These are phyloP conservation scores for Curvularia sp. DNA, from an alignment of 2,329 filamentous ascomycete genomes.

Conservation along the genomic window DNA sequence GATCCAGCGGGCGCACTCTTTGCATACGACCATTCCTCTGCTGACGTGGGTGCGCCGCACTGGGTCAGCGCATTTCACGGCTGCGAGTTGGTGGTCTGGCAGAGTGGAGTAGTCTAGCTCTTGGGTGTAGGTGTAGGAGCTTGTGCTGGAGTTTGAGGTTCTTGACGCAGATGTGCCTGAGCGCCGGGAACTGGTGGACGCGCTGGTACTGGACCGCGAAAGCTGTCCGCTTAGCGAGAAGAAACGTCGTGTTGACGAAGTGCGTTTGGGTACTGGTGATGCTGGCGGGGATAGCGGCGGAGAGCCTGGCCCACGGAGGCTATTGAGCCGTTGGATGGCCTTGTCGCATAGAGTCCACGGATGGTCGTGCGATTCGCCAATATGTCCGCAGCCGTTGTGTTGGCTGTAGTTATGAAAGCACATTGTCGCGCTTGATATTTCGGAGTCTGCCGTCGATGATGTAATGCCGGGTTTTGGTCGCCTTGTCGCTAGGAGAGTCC, in stretches of 20 bases:
- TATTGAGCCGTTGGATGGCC: slow-evolving; percentile 33
- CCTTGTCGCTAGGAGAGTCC: slow-evolving; percentile 3
- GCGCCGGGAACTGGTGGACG: slow-evolving; percentile 28
- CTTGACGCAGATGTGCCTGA: slow-evolving; percentile 19
- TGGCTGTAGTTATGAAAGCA: slow-evolving; percentile 47
- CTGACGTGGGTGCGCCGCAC: slow-evolving; percentile 34
- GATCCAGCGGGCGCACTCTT: slow-evolving; percentile 38
- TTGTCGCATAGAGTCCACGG: slow-evolving; percentile 41
- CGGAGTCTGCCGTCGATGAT: slow-evolving; percentile 13
- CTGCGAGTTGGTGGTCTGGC: slow-evolving; percentile 38
- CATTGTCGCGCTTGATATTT: slow-evolving; percentile 20
- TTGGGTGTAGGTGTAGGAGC: slow-evolving; percentile 18
- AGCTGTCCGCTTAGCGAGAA: slow-evolving; percentile 35
- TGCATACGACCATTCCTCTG: slow-evolving; percentile 39
- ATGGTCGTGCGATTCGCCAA: slow-evolving; percentile 34
- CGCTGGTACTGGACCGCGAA: slow-evolving; percentile 32
- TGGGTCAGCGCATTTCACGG: slow-evolving; percentile 28
- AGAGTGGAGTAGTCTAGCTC: slow-evolving; percentile 32
- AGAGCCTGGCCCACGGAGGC: slow-evolving; percentile 39
- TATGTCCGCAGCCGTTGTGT: slow-evolving; percentile 47
- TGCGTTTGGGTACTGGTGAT: slow-evolving; percentile 28
- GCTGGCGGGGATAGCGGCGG: slow-evolving; percentile 33
- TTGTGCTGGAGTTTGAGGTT: slow-evolving; percentile 23
- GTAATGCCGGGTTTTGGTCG: slow-evolving; percentile 3
- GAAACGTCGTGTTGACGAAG: slow-evolving; percentile 36